Conservation (phyloP, 1,139 yeast genomes). For the Citeromyces hawaiiensis region DNA sequence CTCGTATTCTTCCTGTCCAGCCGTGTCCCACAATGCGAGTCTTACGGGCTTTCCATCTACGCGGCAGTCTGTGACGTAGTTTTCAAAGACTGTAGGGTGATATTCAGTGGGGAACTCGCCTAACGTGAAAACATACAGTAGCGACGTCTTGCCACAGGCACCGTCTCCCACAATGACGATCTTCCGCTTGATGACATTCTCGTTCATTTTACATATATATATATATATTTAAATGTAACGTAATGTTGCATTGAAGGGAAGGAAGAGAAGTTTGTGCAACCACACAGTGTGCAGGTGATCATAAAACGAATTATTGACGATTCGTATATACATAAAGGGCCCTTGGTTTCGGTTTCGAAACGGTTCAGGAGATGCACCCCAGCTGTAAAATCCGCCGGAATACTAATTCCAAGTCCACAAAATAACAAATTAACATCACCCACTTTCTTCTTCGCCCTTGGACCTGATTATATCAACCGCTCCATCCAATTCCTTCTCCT, state of each 20-base stretch:
- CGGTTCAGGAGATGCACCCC: too few relatives aligned
- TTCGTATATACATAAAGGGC: too few relatives aligned
- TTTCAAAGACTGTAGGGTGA: conserved; percentile 92
- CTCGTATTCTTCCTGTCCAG: too few relatives aligned
- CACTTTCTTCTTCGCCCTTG: neutral
- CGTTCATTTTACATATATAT: conserved; percentile 2
- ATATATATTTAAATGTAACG: neutral
- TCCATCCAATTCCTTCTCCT: conserved; percentile 9
- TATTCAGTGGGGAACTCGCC: conserved; percentile 80
- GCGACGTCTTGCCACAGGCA: conserved; percentile 88
- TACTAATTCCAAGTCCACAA: too few relatives aligned
- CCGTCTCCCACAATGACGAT: conserved; percentile 92
- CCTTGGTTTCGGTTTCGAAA: too few relatives aligned
- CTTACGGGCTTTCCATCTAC: conserved; percentile 89
- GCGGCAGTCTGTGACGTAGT: conserved; percentile 85
- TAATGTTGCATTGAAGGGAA: neutral
- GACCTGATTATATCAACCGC: conserved; percentile 7
- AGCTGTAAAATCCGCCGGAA: too few relatives aligned
- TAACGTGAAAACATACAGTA: conserved; percentile 79
- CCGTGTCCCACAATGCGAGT: conserved; percentile 86
- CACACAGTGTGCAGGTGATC: too few relatives aligned
- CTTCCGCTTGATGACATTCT: conserved; percentile 44
- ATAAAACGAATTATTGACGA: too few relatives aligned
- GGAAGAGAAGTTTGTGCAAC: too few relatives aligned
- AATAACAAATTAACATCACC: too few relatives aligned